Percentiles rank a stretch among this genome's conserved stretches.
These are phyloP conservation scores for Litsea cubeba DNA, from an alignment of 164 flowering plant species.

Conservation along the genomic window DNA sequence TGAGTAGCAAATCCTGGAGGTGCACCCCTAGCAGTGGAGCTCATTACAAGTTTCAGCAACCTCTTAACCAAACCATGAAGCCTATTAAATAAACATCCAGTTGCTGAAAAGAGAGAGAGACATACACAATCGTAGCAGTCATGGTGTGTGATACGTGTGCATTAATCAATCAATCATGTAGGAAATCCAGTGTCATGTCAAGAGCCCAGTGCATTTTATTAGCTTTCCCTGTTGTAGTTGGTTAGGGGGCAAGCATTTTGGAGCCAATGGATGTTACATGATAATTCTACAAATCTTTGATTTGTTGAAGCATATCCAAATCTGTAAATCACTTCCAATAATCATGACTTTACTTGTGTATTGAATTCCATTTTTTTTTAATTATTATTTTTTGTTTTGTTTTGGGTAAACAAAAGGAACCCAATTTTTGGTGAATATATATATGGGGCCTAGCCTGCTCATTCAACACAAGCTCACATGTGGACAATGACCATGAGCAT, in stretches of 20 bases:
- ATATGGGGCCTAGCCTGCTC: no score
- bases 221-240: background rate
- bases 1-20: conserved; percentile 26
- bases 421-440: no score
- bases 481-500: no score
- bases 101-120: background rate
- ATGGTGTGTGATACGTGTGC: background rate
- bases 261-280: background rate
- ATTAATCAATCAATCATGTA: background rate
- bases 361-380: no score
- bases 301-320: no score
- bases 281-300: no score
- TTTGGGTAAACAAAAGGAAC: no score
- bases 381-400: no score
- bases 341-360: no score
- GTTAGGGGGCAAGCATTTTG: background rate
- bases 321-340: no score
- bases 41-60: conserved; percentile 8
- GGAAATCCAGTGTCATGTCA: background rate
- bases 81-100: conserved; percentile 9
- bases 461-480: no score
- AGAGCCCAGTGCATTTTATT: no score
- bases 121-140: background rate
- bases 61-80: conserved; percentile 10
- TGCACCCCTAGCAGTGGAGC: conserved; percentile 12